Evolutionary conservation across 2,329 filamentous ascomycete species (phyloP).

Genomic region (Annulohypoxylon truncatum): DNA sequence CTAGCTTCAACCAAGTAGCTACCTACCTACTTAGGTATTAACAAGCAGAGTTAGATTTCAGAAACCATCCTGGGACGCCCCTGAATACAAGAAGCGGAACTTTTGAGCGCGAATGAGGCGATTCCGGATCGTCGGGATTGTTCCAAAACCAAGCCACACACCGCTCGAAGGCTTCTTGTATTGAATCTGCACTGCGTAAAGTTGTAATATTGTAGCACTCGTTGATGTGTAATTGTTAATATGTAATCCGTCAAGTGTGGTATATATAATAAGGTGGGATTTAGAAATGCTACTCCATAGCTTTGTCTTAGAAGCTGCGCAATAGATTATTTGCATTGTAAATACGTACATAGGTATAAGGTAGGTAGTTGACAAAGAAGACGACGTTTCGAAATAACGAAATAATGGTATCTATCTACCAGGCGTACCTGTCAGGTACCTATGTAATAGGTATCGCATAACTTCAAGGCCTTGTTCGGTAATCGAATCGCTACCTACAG

Average conservation of each 20-base stretch:
- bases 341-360: too few species aligned
- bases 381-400: background rate
- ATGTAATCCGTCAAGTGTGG: background rate
- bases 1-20: too few species aligned
- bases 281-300: constrained; percentile 11
- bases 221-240: background rate
- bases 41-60: background rate
- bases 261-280: too few species aligned
- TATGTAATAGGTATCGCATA: too few species aligned
- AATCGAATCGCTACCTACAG: background rate
- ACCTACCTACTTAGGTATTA: background rate
- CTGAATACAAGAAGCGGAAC: background rate
- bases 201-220: background rate
- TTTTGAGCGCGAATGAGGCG: constrained; percentile 10
- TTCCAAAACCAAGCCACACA: constrained; percentile 26
- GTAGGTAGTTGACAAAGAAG: too few species aligned
- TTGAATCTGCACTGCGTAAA: too few species aligned
- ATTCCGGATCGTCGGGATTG: constrained; percentile 7
- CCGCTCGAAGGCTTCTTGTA: background rate
- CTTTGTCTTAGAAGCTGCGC: background rate
- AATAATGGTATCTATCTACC: too few species aligned
- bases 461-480: background rate
- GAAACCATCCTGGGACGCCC: constrained; percentile 2
- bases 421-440: too few species aligned
- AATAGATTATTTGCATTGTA: too few species aligned